Percentiles rank a stretch among this genome's conserved stretches.
These are phyloP conservation scores for Diddensiella caesifluorescens DNA, from an alignment of 805 yeast species.

Conservation along the genomic window DNA sequence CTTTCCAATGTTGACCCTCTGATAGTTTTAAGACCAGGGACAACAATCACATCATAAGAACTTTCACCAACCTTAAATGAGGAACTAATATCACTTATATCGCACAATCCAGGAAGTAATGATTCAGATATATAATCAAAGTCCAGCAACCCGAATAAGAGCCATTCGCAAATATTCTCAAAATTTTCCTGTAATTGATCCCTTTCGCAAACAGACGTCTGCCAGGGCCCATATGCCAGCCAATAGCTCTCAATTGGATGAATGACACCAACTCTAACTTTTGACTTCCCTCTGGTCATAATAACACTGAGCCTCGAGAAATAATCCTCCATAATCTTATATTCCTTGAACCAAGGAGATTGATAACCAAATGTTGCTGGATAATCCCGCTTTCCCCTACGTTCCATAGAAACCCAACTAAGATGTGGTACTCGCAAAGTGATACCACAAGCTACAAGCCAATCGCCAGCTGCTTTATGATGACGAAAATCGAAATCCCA, in stretches of 20 bases:
- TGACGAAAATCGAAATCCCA: conserved; percentile 7
- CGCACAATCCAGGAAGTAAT: conserved; percentile 1
- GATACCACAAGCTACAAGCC: conserved; percentile 9
- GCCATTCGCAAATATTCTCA: conserved; percentile 3
- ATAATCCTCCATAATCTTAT: conserved; percentile 5
- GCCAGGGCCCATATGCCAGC: conserved; percentile 10
- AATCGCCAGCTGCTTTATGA: conserved; percentile 8
- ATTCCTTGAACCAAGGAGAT: conserved; percentile 10
- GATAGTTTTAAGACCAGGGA: conserved; percentile 7
- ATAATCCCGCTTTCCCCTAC: conserved; percentile 10
- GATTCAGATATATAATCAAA: conserved; percentile 11
- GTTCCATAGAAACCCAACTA: conserved; percentile 6
- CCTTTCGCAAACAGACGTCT: background rate
- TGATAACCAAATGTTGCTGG: conserved; percentile 9
- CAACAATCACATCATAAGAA: conserved; percentile 6
- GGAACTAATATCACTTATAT: background rate
- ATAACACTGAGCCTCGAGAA: conserved; percentile 2
- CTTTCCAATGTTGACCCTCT: conserved; percentile 2
- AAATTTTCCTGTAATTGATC: conserved; percentile 3
- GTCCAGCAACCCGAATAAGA: conserved; percentile 6
- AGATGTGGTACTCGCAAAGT: conserved; percentile 9
- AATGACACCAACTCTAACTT: conserved; percentile 6
- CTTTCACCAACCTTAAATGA: conserved; percentile 3
- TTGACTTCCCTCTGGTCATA: conserved; percentile 7
- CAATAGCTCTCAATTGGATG: conserved; percentile 13